phyloP scores from a whole-genome alignment of 352 stramenopile genomes.

The Pythium sukuiense region DNA sequence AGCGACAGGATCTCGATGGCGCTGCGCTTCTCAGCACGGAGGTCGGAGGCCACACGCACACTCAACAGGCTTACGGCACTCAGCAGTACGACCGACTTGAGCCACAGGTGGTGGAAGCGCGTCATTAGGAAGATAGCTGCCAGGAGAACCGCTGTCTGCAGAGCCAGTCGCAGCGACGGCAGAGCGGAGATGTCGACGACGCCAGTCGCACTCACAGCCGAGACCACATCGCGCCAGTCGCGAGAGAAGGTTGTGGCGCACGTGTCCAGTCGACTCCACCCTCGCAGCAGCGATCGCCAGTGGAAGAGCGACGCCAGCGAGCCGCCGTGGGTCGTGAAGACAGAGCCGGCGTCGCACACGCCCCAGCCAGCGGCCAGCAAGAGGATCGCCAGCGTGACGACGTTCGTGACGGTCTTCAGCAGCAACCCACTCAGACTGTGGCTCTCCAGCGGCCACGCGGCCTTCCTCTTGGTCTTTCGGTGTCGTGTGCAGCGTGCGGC shows the following conservation, averaged over 20 bases:
- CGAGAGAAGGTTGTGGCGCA: slow-evolving; percentile 11
- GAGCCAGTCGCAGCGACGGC: slow-evolving; percentile 7
- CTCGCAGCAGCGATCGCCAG: slow-evolving; percentile 14
- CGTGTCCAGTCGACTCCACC: slow-evolving; percentile 7
- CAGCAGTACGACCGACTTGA: slow-evolving; percentile 60
- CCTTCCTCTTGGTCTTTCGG: not conserved
- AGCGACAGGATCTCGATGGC: slow-evolving; percentile 67
- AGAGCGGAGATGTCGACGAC: slow-evolving; percentile 5
- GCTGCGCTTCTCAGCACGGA: slow-evolving; percentile 49
- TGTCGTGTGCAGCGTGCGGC: slow-evolving; percentile 1
- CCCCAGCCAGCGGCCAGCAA: slow-evolving; percentile 2
- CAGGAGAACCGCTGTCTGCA: slow-evolving; percentile 5
- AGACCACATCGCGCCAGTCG: slow-evolving; percentile 13
- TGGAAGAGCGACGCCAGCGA: slow-evolving; percentile 8
- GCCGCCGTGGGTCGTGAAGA: slow-evolving; percentile 1
- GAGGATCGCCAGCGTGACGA: slow-evolving; percentile 20
- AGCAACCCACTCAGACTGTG: slow-evolving; percentile 12
- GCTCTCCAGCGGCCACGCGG: slow-evolving; percentile 30
- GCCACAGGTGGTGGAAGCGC: slow-evolving; percentile 60
- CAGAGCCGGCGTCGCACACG: slow-evolving; percentile 6
- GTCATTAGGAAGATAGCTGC: slow-evolving; percentile 29
- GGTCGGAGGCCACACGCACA: slow-evolving; percentile 39
- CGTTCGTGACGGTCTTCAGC: slow-evolving; percentile 30
- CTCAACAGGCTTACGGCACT: slow-evolving; percentile 26
- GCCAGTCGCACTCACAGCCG: not conserved